These are phyloP conservation scores for Laguncularia racemosa DNA, from an alignment of 345 rosid genomes.

Conservation along the genomic window DNA sequence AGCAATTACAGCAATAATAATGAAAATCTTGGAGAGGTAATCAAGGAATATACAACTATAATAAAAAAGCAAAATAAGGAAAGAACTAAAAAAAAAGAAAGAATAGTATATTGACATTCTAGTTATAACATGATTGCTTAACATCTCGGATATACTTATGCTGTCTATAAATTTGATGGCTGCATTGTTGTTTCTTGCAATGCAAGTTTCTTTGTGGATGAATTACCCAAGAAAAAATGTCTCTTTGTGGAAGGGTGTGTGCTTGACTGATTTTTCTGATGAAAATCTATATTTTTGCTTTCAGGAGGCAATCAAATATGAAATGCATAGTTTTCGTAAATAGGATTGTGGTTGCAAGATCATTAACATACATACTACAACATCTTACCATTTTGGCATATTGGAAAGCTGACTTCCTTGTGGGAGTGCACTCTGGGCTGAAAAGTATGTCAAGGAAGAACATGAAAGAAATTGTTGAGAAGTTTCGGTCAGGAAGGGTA, in stretches of 20 bases:
- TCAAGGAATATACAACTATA: no score
- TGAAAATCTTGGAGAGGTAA: no score
- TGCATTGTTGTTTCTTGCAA: no score
- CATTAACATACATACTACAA: conserved; percentile 62
- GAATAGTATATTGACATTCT: no score
- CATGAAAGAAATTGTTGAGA: conserved; percentile 61
- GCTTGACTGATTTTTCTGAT: conserved; percentile 5
- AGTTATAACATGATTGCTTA: no score
- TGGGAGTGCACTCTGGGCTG: conserved; percentile 80
- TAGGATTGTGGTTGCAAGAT: conserved; percentile 80
- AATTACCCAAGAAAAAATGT: no score
- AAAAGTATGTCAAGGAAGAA: conserved; percentile 68
- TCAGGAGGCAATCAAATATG: conserved; percentile 71
- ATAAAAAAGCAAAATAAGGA: no score
- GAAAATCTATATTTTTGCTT: conserved; percentile 16
- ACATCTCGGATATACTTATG: no score
- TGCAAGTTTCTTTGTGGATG: no score
- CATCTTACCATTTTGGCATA: conserved; percentile 47
- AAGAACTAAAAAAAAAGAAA: no score
- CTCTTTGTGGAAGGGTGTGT: background rate
- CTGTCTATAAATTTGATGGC: no score
- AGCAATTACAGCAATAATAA: no score
- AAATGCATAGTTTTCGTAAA: conserved; percentile 89
- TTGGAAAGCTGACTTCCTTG: conserved; percentile 87
- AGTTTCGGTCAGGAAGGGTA: conserved; percentile 78